Percentiles rank a stretch among this genome's conserved stretches.
Evolutionary conservation across 768 basidiomycete genomes (phyloP).

Genomic region (Phylloporus sp.): DNA sequence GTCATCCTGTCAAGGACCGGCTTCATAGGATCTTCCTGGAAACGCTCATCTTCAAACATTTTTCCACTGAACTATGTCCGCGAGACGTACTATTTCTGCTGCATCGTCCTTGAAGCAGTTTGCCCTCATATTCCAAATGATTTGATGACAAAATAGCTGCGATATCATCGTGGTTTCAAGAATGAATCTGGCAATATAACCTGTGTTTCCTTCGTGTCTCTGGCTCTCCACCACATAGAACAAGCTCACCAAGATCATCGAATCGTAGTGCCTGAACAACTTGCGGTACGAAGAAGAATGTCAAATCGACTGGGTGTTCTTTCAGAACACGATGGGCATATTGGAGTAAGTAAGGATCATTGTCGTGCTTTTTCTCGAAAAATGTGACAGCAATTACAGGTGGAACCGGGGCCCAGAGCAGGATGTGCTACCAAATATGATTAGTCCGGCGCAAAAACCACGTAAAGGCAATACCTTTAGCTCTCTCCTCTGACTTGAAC

Average conservation of each 20-base stretch:
- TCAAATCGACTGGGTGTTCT: conserved; percentile 89
- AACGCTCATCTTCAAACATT: background rate
- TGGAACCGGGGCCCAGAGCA: conserved; percentile 86
- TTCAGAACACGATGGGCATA: conserved; percentile 94
- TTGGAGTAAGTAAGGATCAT: conserved; percentile 84
- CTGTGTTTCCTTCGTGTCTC: conserved; percentile 38
- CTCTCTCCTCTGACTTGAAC: conserved; percentile 54
- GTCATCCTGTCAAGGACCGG: conserved; percentile 89
- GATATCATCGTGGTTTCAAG: conserved; percentile 97
- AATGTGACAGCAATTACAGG: conserved; percentile 76
- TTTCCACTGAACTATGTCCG: background rate
- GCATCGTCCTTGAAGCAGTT: conserved; percentile 92
- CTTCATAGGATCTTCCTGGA: conserved; percentile 92
- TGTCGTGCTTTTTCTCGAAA: conserved; percentile 81
- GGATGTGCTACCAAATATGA: conserved; percentile 57
- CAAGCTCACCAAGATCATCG: conserved; percentile 70
- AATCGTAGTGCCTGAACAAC: conserved; percentile 93
- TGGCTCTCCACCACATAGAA: background rate
- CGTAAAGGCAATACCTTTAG: conserved; percentile 54
- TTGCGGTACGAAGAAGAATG: conserved; percentile 99
- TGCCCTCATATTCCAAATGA: conserved; percentile 99
- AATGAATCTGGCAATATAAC: conserved; percentile 92
- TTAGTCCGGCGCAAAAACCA: background rate
- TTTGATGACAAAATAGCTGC: conserved; percentile 97
- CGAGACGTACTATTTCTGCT: conserved; percentile 64